These are phyloP conservation scores for Citrus australasica DNA, from an alignment of 345 rosid genomes.

Conservation along the genomic window DNA sequence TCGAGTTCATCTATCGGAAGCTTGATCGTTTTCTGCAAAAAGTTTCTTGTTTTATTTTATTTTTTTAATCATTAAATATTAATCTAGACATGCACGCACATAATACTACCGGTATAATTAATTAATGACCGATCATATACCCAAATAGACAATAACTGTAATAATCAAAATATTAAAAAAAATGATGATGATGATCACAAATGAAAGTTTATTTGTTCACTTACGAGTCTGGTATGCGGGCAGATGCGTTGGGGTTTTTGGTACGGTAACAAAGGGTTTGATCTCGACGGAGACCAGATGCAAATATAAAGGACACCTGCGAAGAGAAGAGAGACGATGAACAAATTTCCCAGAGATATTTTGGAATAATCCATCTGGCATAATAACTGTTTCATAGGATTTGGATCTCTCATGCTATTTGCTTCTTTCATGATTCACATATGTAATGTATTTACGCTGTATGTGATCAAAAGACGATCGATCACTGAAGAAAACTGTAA, in stretches of 20 bases:
- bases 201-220: not conserved
- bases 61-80: too few relatives aligned
- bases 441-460: too few relatives aligned
- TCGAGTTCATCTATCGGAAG: slow-evolving; percentile 45
- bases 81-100: too few relatives aligned
- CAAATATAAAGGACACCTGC: slow-evolving; percentile 35
- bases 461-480: too few relatives aligned
- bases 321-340: slow-evolving; percentile 29
- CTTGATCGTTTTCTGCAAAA: not conserved
- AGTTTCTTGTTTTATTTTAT: too few relatives aligned
- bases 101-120: too few relatives aligned
- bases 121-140: too few relatives aligned
- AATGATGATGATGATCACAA: not conserved
- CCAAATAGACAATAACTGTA: too few relatives aligned
- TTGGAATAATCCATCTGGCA: slow-evolving; percentile 26
- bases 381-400: not conserved
- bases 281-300: slow-evolving; percentile 15
- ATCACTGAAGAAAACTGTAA: too few relatives aligned
- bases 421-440: too few relatives aligned
- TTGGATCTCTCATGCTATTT: not conserved
- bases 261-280: slow-evolving; percentile 19
- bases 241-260: not conserved
- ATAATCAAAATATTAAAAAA: too few relatives aligned
- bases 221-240: slow-evolving; percentile 23
- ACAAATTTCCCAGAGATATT: slow-evolving; percentile 9